Base-by-base conservation (phyloP, 2,329 filamentous ascomycete species). In the Chaetomium globosum region DNA sequence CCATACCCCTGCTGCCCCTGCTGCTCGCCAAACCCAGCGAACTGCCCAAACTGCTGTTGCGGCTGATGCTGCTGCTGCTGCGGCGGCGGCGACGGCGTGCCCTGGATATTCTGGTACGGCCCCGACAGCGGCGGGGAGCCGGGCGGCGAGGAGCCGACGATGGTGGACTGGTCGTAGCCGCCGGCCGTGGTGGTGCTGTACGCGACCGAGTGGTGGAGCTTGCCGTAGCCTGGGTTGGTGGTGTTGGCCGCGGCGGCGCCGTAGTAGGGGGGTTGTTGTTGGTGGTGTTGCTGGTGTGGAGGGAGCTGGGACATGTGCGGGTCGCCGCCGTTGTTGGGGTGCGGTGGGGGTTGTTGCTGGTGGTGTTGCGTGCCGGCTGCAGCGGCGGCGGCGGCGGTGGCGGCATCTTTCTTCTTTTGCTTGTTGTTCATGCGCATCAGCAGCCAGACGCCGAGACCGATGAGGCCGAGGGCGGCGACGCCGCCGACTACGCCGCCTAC, bases 401-500 rank as follows among this genome's bases (percentile, higher is more conserved):
- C 31, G 31, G 54, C 62, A 13, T 12, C 30, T 10, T 55, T 26
- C 16, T 26, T 13, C 46, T 70, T 68, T 43, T 69, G 67, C 49
- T 73, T 71, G 52, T 67, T 71, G 48, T 67, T 71, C 55, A 70
- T 67, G 36, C 75, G 75, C 43, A 73, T 57, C n/a, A 78, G 36
- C 58, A 73, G 71, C 61, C 75, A 73, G 65, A 71, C 69, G 49
- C 67, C 73, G n/a, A 74, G 53, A 59, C 59, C 65, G 63, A 76
- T 68, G 6, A 76, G 65, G 19, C 63, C 75, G 28, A 77, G 54
- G n/a, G 70, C 71, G 30, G 64, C 73, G 0, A 74, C 54, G 19
- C 71, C 75, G 63, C 71, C 75, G 2, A 77, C 72, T 8, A 74
- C 75, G 43, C 75, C 75, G 33, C 75, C 75, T 3, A 72, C 73